Base-by-base conservation (phyloP, 306 rosid species). In the Malus sylvestris region DNA sequence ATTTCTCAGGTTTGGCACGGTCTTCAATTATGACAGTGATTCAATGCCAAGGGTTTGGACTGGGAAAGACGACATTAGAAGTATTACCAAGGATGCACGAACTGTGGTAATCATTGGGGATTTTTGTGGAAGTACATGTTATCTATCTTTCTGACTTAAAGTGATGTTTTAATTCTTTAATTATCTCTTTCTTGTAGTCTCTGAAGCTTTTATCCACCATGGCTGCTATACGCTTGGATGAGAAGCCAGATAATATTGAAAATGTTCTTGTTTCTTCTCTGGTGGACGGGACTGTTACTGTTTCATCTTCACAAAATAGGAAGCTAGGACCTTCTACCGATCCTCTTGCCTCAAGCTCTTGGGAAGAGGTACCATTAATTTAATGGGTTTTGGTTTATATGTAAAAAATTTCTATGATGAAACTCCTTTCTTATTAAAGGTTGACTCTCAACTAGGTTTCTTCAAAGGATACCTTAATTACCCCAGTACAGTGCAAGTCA, bases 21-120 rank as follows among this genome's bases (percentile, higher is more conserved):
- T 94, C 59, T 94, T 94, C 82, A 87, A 83, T 79, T 97, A 86
- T 81, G 97, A 94, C 85, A 73, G 64, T 76, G 97, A 92, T 83
- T 92, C 96, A 19, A 81, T 94, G 77, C 98, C 98, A 20, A 86
- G 98, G 81, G 75, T 91, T 77, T 94, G 98, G 98, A 90, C 96
- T 53, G 95, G 92, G 79, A 91, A 83, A 20, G 98, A 94, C 84
- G 96, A 94, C 85, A 86, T 94, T 74, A 86, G 81, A 83, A 80
- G 88, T 29, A 94, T 94, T 49, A 92, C 97, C 53, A 94, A 67
- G 85, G 89, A 81, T 66, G 97, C 96, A 2, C 89, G 88, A 25
- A 68, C 93, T 45, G 90, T 85, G 84, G 98, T 94, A 91, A 72
- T 69, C 33, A 22, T 10, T 45, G 63, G 44, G 27, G 33, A 33